A percentile compares a stretch with the other conserved stretches of the same genome.
phyloP scores from a whole-genome alignment of 106 monocot genomes.

The Amphibolis antarctica region DNA sequence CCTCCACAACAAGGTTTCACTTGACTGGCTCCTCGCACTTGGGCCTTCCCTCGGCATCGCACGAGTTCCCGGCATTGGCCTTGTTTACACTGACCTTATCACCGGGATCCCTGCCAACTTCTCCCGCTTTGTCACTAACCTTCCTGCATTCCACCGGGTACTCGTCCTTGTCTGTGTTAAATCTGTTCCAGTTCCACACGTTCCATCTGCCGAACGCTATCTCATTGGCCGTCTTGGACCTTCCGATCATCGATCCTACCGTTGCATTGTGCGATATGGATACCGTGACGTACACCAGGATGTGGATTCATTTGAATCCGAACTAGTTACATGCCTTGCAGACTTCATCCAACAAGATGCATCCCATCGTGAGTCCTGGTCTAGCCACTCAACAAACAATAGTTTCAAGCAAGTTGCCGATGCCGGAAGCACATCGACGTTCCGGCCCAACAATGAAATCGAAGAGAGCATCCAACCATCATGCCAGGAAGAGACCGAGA shows the following conservation, averaged over 20 bases:
- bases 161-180: conserved; percentile 62
- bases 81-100: conserved; percentile 54
- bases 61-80: conserved; percentile 56
- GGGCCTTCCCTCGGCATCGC: conserved; percentile 46
- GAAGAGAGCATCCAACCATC: conserved; percentile 16
- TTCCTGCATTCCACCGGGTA: conserved; percentile 60
- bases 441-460: not conserved
- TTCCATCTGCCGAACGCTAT: conserved; percentile 42
- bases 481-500: conserved; percentile 1
- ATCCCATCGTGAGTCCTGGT: not conserved
- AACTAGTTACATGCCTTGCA: conserved; percentile 36
- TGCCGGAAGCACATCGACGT: conserved; percentile 1
- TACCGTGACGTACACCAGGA: conserved; percentile 57
- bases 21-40: conserved; percentile 57
- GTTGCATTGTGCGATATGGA: conserved; percentile 62
- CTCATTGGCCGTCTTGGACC: conserved; percentile 60
- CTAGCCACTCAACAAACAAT: not conserved
- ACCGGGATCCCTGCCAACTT: conserved; percentile 53
- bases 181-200: conserved; percentile 46
- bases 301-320: conserved; percentile 33
- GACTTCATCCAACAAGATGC: conserved; percentile 35
- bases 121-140: conserved; percentile 67
- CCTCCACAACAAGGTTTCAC: conserved; percentile 57
- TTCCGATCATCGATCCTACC: conserved; percentile 33
- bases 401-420: conserved; percentile 15